Conservation (phyloP, 2,329 filamentous ascomycete species). For the Colletotrichum abscissum region DNA sequence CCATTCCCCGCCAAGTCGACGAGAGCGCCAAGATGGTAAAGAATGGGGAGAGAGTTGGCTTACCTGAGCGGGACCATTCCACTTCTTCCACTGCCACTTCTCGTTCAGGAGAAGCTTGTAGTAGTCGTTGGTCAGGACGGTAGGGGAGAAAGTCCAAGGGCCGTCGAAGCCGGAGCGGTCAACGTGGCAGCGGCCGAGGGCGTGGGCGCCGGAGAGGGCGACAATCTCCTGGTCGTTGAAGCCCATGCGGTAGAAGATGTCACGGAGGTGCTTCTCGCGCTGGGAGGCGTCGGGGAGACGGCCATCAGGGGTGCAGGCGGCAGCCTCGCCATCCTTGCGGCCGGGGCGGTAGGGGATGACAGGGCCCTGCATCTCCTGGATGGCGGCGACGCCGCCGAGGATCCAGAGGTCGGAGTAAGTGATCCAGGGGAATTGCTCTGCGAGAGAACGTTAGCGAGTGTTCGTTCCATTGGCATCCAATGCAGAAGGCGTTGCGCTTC, state of each 20-base stretch:
- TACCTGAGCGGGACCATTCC: constrained; percentile 85
- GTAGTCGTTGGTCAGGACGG: constrained; percentile 94
- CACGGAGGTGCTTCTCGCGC: constrained; percentile 83
- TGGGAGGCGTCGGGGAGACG: constrained; percentile 84
- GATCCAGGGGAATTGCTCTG: constrained; percentile 92
- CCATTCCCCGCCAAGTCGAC: not conserved
- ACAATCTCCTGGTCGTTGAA: constrained; percentile 98
- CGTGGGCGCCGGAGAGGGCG: constrained; percentile 86
- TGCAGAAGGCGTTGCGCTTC: not conserved
- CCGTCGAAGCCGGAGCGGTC: constrained; percentile 90
- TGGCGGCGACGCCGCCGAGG: constrained; percentile 82
- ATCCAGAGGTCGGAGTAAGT: constrained; percentile 98
- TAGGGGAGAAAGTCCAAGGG: constrained; percentile 93
- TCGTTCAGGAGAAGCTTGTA: constrained; percentile 88
- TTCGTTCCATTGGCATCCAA: not conserved
- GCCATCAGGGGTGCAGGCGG: constrained; percentile 93
- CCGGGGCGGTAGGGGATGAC: constrained; percentile 89
- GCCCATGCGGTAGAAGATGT: constrained; percentile 96
- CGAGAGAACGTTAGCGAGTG: constrained; percentile 30
- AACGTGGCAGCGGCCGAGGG: constrained; percentile 88
- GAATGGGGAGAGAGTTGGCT: constrained; percentile 24
- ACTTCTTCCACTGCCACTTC: constrained; percentile 94
- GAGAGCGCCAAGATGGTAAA: too few species aligned
- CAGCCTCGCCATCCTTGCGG: constrained; percentile 80
- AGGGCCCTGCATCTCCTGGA: constrained; percentile 96